Conservation (phyloP, 371 early-diverging fungal species). For the Thermomucor indicae-seudaticae region DNA sequence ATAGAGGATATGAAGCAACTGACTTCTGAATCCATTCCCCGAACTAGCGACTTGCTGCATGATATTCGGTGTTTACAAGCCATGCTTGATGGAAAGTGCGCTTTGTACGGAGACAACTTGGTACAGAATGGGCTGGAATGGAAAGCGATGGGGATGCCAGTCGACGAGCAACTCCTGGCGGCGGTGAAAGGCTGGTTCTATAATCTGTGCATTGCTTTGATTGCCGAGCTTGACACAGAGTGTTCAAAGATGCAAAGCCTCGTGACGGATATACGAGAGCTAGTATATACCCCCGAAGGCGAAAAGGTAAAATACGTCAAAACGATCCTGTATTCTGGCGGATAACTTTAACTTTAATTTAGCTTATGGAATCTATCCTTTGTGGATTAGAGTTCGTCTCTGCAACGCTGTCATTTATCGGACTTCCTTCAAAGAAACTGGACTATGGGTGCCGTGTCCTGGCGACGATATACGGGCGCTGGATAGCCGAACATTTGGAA, state of each 20-base stretch:
- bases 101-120: constrained; percentile 32
- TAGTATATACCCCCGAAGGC: constrained; percentile 18
- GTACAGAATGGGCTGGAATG: constrained; percentile 44
- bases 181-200: constrained; percentile 35
- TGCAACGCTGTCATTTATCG: constrained; percentile 26
- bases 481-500: constrained; percentile 32
- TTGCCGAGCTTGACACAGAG: constrained; percentile 29
- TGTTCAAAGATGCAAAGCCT: constrained; percentile 29
- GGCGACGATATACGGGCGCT: constrained; percentile 33
- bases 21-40: constrained; percentile 20
- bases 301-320: constrained; percentile 21
- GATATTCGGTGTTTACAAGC: constrained; percentile 33
- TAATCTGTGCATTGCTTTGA: constrained; percentile 24
- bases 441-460: constrained; percentile 22
- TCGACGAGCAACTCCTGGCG: constrained; percentile 32
- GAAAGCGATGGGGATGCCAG: constrained; percentile 47
- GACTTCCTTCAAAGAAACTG: constrained; percentile 23
- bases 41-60: constrained; percentile 26
- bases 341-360: neutral
- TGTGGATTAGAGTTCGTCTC: constrained; percentile 37
- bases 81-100: constrained; percentile 22
- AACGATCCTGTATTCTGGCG: neutral
- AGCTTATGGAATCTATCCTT: constrained; percentile 39
- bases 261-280: constrained; percentile 21
- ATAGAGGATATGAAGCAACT: constrained; percentile 42